A percentile compares a stretch with the other conserved stretches of the same genome.
Evolutionary conservation across 1,284 basidiomycete genomes (phyloP).

Genomic region (Ceratobasidium papillatum): DNA sequence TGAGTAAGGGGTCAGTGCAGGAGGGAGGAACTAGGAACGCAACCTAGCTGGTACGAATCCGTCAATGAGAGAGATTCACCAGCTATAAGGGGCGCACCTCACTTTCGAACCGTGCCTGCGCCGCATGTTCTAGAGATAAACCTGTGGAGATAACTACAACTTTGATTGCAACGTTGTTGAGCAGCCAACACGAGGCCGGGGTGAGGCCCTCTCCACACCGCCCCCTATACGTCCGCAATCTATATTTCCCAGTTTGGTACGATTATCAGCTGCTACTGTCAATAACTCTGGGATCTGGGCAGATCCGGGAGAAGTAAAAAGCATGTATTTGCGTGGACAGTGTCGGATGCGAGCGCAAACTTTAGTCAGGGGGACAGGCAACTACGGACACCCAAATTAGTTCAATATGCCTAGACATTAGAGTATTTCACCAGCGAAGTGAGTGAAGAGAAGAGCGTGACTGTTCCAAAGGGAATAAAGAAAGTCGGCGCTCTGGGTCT

Average conservation of each 20-base stretch:
- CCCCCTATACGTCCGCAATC: constrained; percentile 20
- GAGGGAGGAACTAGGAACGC: constrained; percentile 2
- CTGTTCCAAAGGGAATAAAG: background rate
- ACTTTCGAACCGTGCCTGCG: constrained; percentile 23
- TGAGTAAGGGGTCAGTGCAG: background rate
- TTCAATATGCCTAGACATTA: background rate
- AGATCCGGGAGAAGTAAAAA: constrained; percentile 15
- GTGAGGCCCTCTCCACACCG: background rate
- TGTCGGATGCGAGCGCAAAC: background rate
- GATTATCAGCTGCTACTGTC: background rate
- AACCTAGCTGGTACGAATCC: constrained; percentile 7
- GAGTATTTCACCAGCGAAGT: constrained; percentile 17
- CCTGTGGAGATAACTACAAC: constrained; percentile 1
- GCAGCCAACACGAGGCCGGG: constrained; percentile 19
- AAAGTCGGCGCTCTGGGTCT: background rate
- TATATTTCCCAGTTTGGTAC: background rate
- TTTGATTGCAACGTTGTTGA: constrained; percentile 25
- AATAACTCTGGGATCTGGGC: background rate
- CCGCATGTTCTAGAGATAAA: constrained; percentile 13
- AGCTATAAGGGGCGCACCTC: constrained; percentile 24
- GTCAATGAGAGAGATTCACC: constrained; percentile 1
- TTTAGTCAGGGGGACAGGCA: background rate
- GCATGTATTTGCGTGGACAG: constrained; percentile 7
- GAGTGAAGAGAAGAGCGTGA: constrained; percentile 21
- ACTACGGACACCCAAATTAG: constrained; percentile 1